These are phyloP conservation scores for Macrolepiota fuliginosa DNA, from an alignment of 768 basidiomycete species.

Conservation along the genomic window DNA sequence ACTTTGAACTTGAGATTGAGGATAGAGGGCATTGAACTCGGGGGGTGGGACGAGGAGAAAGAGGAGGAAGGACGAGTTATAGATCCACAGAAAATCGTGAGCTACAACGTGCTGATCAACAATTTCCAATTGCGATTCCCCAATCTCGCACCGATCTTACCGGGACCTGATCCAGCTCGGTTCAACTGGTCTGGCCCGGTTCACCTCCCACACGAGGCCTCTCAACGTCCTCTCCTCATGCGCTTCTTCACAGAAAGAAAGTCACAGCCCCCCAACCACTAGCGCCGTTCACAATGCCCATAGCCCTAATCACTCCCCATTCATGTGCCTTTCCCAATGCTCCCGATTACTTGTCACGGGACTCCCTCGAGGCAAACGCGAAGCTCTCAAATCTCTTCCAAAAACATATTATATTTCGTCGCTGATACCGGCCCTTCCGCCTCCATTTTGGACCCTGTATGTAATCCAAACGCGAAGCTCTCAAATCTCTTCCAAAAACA, in stretches of 20 bases:
- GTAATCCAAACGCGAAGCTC: neutral
- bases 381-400: neutral
- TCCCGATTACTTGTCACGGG: constrained; percentile 2
- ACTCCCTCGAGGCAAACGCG: neutral
- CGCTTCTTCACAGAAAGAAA: neutral
- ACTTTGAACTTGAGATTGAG: constrained; percentile 86
- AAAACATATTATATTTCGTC: neutral
- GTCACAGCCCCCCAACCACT: neutral
- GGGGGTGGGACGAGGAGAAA: neutral
- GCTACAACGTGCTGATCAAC: constrained; percentile 4
- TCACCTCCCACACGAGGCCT: neutral
- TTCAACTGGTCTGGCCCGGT: neutral
- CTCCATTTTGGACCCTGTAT: neutral
- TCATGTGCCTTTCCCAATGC: constrained; percentile 7
- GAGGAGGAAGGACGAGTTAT: constrained; percentile 4
- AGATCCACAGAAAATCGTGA: constrained; percentile 11
- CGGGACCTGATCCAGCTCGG: neutral
- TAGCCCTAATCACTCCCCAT: constrained; percentile 1
- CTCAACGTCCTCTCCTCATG: neutral
- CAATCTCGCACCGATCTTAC: constrained; percentile 9
- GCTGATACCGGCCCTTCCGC: neutral
- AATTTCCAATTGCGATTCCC: constrained; percentile 3
- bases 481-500: neutral
- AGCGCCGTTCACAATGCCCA: constrained; percentile 5
- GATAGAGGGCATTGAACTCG: constrained; percentile 64